Evolutionary conservation across 805 yeast species (phyloP), one percentile per base, ranked within the genome.

Genomic region (Zygotorulaspora chibaensis): DNA sequence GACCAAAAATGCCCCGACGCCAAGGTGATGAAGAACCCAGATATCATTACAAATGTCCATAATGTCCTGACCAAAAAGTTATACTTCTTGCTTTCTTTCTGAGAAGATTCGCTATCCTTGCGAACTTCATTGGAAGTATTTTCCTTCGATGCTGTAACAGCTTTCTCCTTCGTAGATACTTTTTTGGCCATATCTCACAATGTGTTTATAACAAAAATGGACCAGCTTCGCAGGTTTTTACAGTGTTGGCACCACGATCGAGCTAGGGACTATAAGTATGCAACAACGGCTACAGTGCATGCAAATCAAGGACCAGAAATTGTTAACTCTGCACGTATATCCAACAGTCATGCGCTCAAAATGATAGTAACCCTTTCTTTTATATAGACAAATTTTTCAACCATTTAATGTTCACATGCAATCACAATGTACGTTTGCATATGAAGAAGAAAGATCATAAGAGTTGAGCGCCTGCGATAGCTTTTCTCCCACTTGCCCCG

Each of bases 41-140:
- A 66, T 49, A 93, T 83, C 97, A 93, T 90, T 13, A 93, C 88
- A 57, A 93, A 66, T 0, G 97, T 86, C 98, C 98, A 93, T 39
- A 86, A 72, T 3, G 98, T 83, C 55, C 99, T 80, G 20, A 89
- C 87, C 38, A 89, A 63, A 59, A 93, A 89, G 35, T 61, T 62
- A 38, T 58, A 57, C 31, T 53, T 53, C 45, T 56, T 63, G 31
- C 48, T 58, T 28, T 58, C 62, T 30, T 48, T 54, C 33, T 41
- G 35, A n/a, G 16, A 9, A 8, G 30, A n/a, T 20, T 30, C 38
- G 25, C 36, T 40, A 26, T 31, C 48, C 38, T 36, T 40, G 29
- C 9, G 27, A 23, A 28, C 37, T 13, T 12, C 27, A 12, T 18
- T 31, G 8, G 41, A 38, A 25, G 23, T 16, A 25, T 36, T 42